Conservation (phyloP, 768 basidiomycete genomes). For the Amylocystis lapponica region DNA sequence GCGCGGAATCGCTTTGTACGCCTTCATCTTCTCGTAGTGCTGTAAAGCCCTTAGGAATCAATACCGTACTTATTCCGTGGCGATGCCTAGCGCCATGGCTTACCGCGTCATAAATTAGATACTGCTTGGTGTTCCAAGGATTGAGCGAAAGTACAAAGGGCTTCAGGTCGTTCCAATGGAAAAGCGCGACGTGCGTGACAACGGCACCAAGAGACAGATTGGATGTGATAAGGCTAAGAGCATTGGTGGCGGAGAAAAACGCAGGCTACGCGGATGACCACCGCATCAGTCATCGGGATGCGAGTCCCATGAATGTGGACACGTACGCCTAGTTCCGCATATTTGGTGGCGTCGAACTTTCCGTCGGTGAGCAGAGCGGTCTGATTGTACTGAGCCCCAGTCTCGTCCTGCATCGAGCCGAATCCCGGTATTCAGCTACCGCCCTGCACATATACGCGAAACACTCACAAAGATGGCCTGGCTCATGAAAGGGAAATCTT, state of each 20-base stretch:
- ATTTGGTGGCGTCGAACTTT: conserved; percentile 22
- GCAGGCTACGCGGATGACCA: conserved; percentile 28
- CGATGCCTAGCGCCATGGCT: too few relatives aligned
- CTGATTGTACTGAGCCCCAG: conserved; percentile 33
- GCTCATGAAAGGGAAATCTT: conserved; percentile 52
- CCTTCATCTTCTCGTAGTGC: conserved; percentile 54
- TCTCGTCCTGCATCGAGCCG: not conserved
- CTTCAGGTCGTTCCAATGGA: conserved; percentile 32
- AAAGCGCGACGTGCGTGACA: conserved; percentile 30
- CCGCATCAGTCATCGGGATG: too few relatives aligned
- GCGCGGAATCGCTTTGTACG: conserved; percentile 37
- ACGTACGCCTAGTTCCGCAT: conserved; percentile 20
- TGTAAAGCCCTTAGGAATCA: conserved; percentile 30
- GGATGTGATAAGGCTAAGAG: conserved; percentile 28
- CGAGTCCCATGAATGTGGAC: not conserved
- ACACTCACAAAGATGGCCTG: conserved; percentile 23
- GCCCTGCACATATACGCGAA: not conserved
- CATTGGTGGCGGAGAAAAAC: conserved; percentile 32
- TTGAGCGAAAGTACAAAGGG: conserved; percentile 28
- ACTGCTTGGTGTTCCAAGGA: conserved; percentile 27
- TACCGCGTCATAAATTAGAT: conserved; percentile 23
- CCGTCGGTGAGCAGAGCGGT: conserved; percentile 41
- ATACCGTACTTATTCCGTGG: too few relatives aligned
- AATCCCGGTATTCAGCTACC: not conserved
- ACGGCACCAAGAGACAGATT: conserved; percentile 29